phyloP scores from a whole-genome alignment of 495 filamentous ascomycete species.

The Talaromyces adpressus region DNA sequence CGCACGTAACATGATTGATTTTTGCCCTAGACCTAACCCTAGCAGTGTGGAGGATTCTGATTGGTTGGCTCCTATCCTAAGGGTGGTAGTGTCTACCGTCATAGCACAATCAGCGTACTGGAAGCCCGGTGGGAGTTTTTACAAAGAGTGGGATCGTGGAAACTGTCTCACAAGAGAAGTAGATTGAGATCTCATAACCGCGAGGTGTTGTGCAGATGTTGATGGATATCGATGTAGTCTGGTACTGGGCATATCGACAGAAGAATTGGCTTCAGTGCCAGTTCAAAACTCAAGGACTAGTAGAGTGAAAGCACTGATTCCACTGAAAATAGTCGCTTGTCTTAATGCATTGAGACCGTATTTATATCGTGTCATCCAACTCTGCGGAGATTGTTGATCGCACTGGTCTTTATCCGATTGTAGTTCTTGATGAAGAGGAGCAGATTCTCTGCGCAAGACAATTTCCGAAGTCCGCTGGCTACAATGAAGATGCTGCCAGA shows the following conservation, averaged over 20 bases:
- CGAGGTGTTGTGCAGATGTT: not conserved
- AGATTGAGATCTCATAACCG: not conserved
- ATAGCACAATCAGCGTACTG: no score
- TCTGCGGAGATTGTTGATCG: not conserved
- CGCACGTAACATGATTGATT: no score
- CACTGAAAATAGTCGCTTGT: not conserved
- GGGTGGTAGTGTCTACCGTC: no score
- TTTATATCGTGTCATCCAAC: not conserved
- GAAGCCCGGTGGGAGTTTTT: no score
- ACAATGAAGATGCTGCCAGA: not conserved
- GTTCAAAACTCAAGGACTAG: not conserved
- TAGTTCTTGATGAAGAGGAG: not conserved
- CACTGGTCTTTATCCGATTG: not conserved
- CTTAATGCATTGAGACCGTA: not conserved
- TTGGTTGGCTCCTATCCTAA: no score
- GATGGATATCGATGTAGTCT: not conserved
- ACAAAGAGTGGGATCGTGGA: not conserved
- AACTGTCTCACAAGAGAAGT: not conserved
- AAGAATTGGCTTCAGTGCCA: not conserved
- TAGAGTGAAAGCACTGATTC: not conserved
- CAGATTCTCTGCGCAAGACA: not conserved
- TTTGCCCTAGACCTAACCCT: no score
- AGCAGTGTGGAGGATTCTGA: no score
- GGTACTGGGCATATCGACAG: not conserved
- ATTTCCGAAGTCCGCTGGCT: not conserved